Conservation (phyloP, 768 basidiomycete genomes). For the Guyanaporus albipodus region DNA sequence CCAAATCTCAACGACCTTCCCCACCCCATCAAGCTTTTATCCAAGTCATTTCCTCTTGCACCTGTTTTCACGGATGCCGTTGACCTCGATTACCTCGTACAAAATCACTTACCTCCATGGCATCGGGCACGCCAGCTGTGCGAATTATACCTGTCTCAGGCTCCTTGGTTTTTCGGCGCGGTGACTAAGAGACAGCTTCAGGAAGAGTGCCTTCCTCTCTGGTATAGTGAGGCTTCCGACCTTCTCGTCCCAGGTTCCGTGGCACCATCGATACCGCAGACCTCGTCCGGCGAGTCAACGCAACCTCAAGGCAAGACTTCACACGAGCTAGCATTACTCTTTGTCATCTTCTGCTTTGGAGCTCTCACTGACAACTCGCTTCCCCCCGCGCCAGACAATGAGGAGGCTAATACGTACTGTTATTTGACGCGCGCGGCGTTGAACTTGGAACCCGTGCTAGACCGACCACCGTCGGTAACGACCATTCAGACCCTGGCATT, state of each 20-base stretch:
- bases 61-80: conserved; percentile 32
- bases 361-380: conserved; percentile 52
- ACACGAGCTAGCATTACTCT: conserved; percentile 62
- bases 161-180: conserved; percentile 77
- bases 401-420: conserved; percentile 51
- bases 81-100: conserved; percentile 44
- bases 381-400: conserved; percentile 50
- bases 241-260: conserved; percentile 26
- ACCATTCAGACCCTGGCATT: conserved; percentile 65
- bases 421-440: conserved; percentile 62
- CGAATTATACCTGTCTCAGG: conserved; percentile 71
- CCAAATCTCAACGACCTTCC: conserved; percentile 19
- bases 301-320: conserved; percentile 32
- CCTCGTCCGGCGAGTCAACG: background rate
- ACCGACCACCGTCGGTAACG: conserved; percentile 65
- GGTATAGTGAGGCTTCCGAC: conserved; percentile 51
- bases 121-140: conserved; percentile 53
- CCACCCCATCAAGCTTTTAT: conserved; percentile 23
- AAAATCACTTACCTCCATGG: conserved; percentile 55
- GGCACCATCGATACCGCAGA: conserved; percentile 13
- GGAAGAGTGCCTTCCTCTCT: conserved; percentile 63
- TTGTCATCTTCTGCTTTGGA: conserved; percentile 60
- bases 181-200: conserved; percentile 58
- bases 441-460: conserved; percentile 63
- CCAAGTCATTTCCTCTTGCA: conserved; percentile 50